phyloP scores from a whole-genome alignment of 441 rosid genomes.

The Euphorbia celastroides region DNA sequence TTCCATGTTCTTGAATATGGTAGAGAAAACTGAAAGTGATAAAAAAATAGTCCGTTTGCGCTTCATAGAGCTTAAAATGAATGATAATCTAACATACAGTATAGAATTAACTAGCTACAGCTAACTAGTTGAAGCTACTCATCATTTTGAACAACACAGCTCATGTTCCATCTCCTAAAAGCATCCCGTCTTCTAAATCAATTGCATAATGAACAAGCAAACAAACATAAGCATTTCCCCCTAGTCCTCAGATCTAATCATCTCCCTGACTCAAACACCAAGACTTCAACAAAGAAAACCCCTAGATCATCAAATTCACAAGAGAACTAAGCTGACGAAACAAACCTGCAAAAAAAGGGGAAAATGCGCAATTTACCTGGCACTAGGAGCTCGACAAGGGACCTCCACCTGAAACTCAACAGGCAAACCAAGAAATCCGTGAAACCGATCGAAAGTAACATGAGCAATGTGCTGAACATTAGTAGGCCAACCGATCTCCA shows the following conservation, averaged over 20 bases:
- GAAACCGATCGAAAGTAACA: conserved; percentile 89
- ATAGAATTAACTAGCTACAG: background rate
- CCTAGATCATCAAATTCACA: background rate
- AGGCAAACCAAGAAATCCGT: conserved; percentile 88
- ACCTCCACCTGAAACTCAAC: conserved; percentile 92
- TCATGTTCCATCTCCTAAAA: background rate
- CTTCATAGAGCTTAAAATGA: background rate
- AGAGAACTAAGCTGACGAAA: background rate
- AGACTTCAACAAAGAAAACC: background rate
- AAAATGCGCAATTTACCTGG: conserved; percentile 42
- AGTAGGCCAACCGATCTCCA: conserved; percentile 96
- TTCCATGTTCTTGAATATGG: background rate
- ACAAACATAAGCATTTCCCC: background rate
- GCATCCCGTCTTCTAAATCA: background rate
- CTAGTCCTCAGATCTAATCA: conserved; percentile 26
- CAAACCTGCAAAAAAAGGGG: background rate
- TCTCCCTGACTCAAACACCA: conserved; percentile 6
- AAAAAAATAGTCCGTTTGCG: background rate
- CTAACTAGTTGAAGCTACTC: conserved; percentile 6
- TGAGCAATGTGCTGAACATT: conserved; percentile 85
- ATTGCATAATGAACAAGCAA: background rate
- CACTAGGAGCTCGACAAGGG: conserved; percentile 91
- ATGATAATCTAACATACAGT: background rate
- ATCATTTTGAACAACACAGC: background rate
- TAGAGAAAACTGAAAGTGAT: conserved; percentile 1